Evolutionary conservation across 108 stramenopile species (phyloP), one percentile per base, ranked within the genome.

Genomic region (Stephanodiscus minutulus): DNA sequence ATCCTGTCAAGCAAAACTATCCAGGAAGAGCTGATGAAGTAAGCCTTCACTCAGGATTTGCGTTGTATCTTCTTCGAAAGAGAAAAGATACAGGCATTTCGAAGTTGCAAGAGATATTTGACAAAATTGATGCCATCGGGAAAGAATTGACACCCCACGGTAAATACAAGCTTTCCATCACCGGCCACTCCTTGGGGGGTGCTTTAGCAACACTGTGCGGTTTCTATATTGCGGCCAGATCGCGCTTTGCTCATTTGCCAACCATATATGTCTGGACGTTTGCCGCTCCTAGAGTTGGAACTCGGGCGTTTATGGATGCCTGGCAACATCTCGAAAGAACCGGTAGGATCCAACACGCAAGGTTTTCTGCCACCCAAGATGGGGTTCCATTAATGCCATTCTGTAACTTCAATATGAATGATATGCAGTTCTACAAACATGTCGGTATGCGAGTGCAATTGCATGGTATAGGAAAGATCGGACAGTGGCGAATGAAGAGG

Each of bases 111-210:
- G 73, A 74, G 33, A 74, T 74, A 31, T 55, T 74, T 20, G 56
- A 58, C 27, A 66, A 59, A 52, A 33, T 74, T 44, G 64, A 66
- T 20, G 28, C 20, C 18, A 61, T 74, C n/a, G 73, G 73, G 17
- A 62, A 22, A 39, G 73, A 74, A 37, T 6, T 74, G 46, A 52
- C 63, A 24, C 47, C 49, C 21, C 47, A 71, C 44, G 70, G 70
- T 7, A 39, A 70, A 28, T 76, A 70, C 60, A 50, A 60, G 48
- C 47, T 81, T 28, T 63, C 55, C 8, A 64, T 77, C 15, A 77
- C 76, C 1, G 83, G 83, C 7, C 76, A 81, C 39, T 58, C 62
- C 18, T 46, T 84, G 18, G 83, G 83, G 6, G 83, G 83, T 18
- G 83, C 83, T 36, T 33, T 84, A 20, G 83, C 83, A 20, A 76